Percentiles rank a stretch among this genome's conserved stretches.
phyloP scores from a whole-genome alignment of 768 basidiomycete genomes.

The Lactarius sp. region DNA sequence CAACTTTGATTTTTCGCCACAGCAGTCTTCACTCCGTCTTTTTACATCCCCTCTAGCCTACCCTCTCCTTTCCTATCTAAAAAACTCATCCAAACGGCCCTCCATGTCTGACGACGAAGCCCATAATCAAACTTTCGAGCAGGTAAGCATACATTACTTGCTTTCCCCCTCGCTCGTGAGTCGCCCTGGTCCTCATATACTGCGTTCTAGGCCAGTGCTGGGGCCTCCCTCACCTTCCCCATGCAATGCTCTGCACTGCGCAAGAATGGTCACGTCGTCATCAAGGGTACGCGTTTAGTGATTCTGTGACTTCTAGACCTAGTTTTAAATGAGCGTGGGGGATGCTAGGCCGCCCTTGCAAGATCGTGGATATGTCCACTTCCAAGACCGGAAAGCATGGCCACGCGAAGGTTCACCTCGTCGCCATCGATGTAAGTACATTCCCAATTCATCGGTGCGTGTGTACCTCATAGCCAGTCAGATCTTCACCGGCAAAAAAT shows the following conservation, averaged over 20 bases:
- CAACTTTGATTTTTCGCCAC: conserved; percentile 32
- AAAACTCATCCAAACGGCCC: conserved; percentile 21
- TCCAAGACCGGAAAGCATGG: conserved; percentile 92
- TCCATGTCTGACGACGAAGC: conserved; percentile 84
- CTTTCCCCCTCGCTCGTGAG: not conserved
- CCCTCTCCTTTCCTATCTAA: conserved; percentile 27
- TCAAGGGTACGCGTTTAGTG: conserved; percentile 47
- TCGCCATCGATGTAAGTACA: conserved; percentile 86
- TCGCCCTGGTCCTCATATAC: conserved; percentile 22
- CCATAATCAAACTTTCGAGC: conserved; percentile 85
- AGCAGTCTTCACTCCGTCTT: conserved; percentile 27
- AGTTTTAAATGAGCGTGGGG: not conserved
- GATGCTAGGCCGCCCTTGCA: conserved; percentile 25
- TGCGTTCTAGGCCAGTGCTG: conserved; percentile 52
- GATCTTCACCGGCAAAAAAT: conserved; percentile 99
- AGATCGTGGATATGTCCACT: conserved; percentile 28
- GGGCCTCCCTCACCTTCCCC: conserved; percentile 75
- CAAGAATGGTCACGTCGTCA: conserved; percentile 91
- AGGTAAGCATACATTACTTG: conserved; percentile 40
- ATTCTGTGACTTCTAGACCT: not conserved
- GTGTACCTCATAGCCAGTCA: conserved; percentile 33
- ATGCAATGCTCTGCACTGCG: conserved; percentile 97
- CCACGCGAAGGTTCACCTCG: conserved; percentile 98
- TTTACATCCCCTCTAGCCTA: conserved; percentile 30
- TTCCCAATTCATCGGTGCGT: conserved; percentile 3